Conservation (phyloP, 306 rosid genomes). For the Hippophae rhamnoides region DNA sequence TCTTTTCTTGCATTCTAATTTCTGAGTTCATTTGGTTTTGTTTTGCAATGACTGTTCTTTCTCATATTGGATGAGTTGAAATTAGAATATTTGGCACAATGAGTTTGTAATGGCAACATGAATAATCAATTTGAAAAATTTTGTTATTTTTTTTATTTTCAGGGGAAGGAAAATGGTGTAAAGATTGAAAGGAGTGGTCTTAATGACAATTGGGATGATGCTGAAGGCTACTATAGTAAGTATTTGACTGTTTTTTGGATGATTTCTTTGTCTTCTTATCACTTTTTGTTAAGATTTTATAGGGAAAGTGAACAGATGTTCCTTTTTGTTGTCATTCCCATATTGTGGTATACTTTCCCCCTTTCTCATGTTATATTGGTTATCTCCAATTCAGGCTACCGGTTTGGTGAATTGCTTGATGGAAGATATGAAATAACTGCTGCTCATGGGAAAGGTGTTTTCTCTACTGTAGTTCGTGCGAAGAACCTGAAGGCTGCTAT, state of each 20-base stretch:
- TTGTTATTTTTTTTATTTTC: conserved; percentile 2
- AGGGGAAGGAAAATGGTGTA: conserved; percentile 76
- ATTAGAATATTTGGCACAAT: not conserved
- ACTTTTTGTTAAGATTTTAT: not conserved
- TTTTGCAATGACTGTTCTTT: not conserved
- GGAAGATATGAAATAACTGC: conserved; percentile 88
- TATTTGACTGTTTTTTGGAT: conserved; percentile 16
- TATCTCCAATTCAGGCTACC: conserved; percentile 46
- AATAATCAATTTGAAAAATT: not conserved
- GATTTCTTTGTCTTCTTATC: conserved; percentile 3
- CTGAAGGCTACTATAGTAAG: conserved; percentile 97
- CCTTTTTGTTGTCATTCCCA: not conserved
- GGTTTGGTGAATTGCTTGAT: conserved; percentile 91
- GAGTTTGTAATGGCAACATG: not conserved
- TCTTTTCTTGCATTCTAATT: not conserved
- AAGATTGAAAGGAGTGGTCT: conserved; percentile 73
- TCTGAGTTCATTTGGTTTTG: not conserved
- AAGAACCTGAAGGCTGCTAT: conserved; percentile 61
- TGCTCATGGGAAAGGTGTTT: conserved; percentile 96
- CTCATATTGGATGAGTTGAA: no score
- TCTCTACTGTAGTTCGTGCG: conserved; percentile 93
- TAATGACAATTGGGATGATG: conserved; percentile 98
- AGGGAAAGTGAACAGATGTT: not conserved
- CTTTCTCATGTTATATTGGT: conserved; percentile 12
- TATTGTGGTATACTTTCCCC: not conserved